phyloP scores from a whole-genome alignment of 805 yeast species.

The Cyberlindnera amylophila region DNA sequence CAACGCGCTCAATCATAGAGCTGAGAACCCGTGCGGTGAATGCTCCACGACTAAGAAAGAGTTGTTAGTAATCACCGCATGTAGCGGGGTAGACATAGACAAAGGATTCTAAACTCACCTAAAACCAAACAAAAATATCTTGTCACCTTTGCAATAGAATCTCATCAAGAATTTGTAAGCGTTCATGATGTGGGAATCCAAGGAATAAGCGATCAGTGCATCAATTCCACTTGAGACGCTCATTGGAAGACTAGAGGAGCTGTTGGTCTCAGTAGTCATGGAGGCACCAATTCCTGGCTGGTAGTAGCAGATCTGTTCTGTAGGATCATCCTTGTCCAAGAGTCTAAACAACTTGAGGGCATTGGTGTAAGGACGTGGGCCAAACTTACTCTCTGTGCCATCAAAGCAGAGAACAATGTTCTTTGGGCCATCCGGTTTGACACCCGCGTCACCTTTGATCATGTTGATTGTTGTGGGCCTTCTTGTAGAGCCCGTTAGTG shows the following conservation, averaged over 20 bases:
- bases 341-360: conserved; percentile 49
- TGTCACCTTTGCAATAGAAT: conserved; percentile 46
- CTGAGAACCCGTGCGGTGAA: conserved; percentile 60
- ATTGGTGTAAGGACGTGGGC: conserved; percentile 51
- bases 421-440: conserved; percentile 22
- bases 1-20: conserved; percentile 65
- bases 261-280: conserved; percentile 37
- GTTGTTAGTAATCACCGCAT: conserved; percentile 2
- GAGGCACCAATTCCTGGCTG: conserved; percentile 66
- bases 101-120: conserved; percentile 26
- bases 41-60: conserved; percentile 48
- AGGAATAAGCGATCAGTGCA: conserved; percentile 47
- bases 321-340: conserved; percentile 41
- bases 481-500: no score
- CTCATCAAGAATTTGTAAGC: conserved; percentile 53
- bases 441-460: background rate
- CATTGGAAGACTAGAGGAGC: conserved; percentile 14
- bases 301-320: conserved; percentile 52
- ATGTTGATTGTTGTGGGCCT: no score
- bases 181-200: conserved; percentile 53
- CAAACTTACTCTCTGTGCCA: conserved; percentile 60
- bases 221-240: conserved; percentile 33
- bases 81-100: no score
- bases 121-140: conserved; percentile 55
- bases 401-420: conserved; percentile 57